phyloP scores from a whole-genome alignment of 1,284 basidiomycete species.

The Naganishia liquefaciens region DNA sequence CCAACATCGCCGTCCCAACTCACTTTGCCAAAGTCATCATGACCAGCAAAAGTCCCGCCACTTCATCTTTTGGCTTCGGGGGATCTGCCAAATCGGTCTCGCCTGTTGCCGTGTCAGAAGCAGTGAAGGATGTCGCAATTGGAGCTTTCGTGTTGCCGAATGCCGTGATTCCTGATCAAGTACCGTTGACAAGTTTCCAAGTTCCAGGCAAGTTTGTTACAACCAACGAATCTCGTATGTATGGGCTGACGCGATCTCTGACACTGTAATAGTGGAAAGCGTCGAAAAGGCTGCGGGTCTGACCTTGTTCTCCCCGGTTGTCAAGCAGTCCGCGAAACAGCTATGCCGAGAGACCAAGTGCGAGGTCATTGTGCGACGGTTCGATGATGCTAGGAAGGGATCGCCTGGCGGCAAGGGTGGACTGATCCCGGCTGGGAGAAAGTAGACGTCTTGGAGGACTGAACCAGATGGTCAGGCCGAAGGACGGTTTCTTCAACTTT shows the following conservation, averaged over 20 bases:
- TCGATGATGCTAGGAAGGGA: conserved; percentile 79
- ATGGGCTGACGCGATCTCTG: neutral
- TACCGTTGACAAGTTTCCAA: conserved; percentile 74
- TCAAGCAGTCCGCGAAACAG: conserved; percentile 78
- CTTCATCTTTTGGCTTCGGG: conserved; percentile 27
- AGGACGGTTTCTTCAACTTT: no score
- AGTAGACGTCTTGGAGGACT: no score
- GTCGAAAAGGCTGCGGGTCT: conserved; percentile 91
- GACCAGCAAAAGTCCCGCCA: conserved; percentile 67
- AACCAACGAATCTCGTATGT: no score
- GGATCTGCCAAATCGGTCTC: conserved; percentile 13
- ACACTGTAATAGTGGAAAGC: conserved; percentile 66
- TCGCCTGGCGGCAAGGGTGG: conserved; percentile 8
- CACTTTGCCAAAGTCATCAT: conserved; percentile 98
- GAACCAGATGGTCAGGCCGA: no score
- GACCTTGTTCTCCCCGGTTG: conserved; percentile 77
- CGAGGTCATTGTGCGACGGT: conserved; percentile 76
- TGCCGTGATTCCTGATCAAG: conserved; percentile 78
- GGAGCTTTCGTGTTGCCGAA: conserved; percentile 96
- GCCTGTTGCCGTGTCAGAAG: conserved; percentile 41
- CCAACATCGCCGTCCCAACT: conserved; percentile 88
- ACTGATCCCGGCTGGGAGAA: conserved; percentile 4
- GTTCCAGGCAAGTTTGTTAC: conserved; percentile 66
- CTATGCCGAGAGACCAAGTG: conserved; percentile 86
- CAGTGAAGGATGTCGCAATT: conserved; percentile 70